phyloP scores from a whole-genome alignment of 345 rosid species.

The Euphorbia pulcherrima region DNA sequence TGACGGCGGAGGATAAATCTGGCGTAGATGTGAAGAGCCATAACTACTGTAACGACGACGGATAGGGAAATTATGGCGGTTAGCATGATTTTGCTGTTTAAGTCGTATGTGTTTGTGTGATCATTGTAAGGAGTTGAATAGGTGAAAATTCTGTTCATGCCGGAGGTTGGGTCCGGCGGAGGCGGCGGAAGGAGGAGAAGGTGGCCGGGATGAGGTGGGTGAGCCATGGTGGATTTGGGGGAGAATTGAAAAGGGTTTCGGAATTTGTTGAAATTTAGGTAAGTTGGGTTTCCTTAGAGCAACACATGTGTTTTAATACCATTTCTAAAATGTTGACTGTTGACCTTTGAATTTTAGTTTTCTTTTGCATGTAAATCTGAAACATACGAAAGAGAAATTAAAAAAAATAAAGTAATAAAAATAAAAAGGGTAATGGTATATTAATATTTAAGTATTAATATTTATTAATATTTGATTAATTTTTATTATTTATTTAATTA shows the following conservation, averaged over 20 bases:
- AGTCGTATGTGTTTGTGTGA: not conserved
- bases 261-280: not conserved
- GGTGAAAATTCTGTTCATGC: too few species aligned
- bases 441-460: too few species aligned
- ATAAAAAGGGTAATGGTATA: too few species aligned
- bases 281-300: not conserved
- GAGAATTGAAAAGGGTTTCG: not conserved
- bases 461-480: too few species aligned
- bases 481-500: too few species aligned
- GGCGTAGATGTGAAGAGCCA: slow-evolving; percentile 20
- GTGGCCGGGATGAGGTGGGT: too few species aligned
- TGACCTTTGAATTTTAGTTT: slow-evolving; percentile 10
- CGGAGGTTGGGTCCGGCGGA: too few species aligned
- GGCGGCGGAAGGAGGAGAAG: not conserved
- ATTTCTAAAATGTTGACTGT: slow-evolving; percentile 10
- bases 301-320: not conserved
- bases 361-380: not conserved
- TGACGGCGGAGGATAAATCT: slow-evolving; percentile 13
- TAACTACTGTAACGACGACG: slow-evolving; percentile 12
- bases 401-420: too few species aligned
- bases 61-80: slow-evolving; percentile 15
- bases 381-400: too few species aligned
- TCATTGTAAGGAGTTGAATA: not conserved
- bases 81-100: slow-evolving; percentile 23
- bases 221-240: not conserved